phyloP scores from a whole-genome alignment of 2,329 filamentous ascomycete genomes.

The Ophiocordyceps unilateralis region DNA sequence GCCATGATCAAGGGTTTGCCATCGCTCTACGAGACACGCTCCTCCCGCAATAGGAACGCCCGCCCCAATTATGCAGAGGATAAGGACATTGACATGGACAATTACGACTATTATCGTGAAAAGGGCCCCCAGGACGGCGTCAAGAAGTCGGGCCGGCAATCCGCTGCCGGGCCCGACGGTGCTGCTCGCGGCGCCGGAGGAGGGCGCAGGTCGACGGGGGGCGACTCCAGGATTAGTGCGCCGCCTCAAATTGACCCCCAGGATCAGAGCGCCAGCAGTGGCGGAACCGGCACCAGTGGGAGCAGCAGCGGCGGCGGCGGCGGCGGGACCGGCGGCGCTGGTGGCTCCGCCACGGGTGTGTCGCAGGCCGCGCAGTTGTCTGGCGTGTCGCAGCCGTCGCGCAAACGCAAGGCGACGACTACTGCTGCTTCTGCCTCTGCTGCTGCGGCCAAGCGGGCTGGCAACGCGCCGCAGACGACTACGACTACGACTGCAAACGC shows the following conservation, averaged over 20 bases:
- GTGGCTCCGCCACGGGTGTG: conserved; percentile 9
- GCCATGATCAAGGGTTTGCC: conserved; percentile 33
- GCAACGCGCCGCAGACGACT: conserved; percentile 18
- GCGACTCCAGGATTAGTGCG: conserved; percentile 19
- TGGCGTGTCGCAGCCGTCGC: conserved; percentile 31
- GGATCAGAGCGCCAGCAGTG: conserved; percentile 11
- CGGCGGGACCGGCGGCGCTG: conserved; percentile 1
- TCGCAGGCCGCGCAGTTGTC: conserved; percentile 18
- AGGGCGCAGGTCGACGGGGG: conserved; percentile 23
- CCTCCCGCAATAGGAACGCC: conserved; percentile 59
- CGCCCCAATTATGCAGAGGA: conserved; percentile 94
- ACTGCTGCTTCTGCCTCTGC: conserved; percentile 15
- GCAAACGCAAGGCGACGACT: conserved; percentile 87
- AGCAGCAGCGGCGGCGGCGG: conserved; percentile 1
- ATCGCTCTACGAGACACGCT: conserved; percentile 73
- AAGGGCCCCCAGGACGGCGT: conserved; percentile 34
- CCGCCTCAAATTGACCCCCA: conserved; percentile 19
- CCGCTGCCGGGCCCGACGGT: conserved; percentile 16
- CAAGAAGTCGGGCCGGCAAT: conserved; percentile 38
- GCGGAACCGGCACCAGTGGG: not conserved
- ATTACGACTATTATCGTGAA: conserved; percentile 50
- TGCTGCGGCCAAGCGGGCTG: conserved; percentile 6
- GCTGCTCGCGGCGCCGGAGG: conserved; percentile 15
- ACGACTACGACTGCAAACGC: conserved; percentile 23
- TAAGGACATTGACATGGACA: conserved; percentile 73